phyloP scores from a whole-genome alignment of 352 stramenopile species.

The Globisporangium sylvaticum region DNA sequence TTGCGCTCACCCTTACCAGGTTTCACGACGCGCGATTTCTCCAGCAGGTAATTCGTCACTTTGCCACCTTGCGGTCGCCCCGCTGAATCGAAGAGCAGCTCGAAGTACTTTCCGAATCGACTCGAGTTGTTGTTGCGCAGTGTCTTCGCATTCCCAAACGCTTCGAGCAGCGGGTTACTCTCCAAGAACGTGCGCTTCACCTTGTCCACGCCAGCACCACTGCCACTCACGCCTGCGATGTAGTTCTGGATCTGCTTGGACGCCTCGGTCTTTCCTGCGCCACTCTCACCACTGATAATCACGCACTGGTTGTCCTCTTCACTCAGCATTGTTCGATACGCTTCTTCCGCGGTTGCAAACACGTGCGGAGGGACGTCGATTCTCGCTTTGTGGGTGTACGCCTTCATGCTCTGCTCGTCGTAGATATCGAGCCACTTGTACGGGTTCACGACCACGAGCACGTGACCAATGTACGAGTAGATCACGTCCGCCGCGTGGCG shows the following conservation, averaged over 20 bases:
- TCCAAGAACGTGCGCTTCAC: slow-evolving; percentile 91
- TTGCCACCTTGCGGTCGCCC: slow-evolving; percentile 78
- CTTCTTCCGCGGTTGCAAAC: slow-evolving; percentile 83
- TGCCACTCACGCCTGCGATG: slow-evolving; percentile 78
- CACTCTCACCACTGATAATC: slow-evolving; percentile 86
- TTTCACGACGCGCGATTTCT: slow-evolving; percentile 89
- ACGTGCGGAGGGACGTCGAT: slow-evolving; percentile 86
- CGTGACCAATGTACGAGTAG: slow-evolving; percentile 87
- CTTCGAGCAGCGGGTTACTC: slow-evolving; percentile 94
- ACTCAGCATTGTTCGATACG: slow-evolving; percentile 85
- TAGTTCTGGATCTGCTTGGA: slow-evolving; percentile 91
- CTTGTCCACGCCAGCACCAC: slow-evolving; percentile 77
- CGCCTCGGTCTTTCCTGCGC: slow-evolving; percentile 84
- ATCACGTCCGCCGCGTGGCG: slow-evolving; percentile 83
- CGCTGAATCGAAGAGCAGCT: slow-evolving; percentile 90
- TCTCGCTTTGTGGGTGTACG: slow-evolving; percentile 82
- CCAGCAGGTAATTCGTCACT: slow-evolving; percentile 91
- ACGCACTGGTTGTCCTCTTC: slow-evolving; percentile 90
- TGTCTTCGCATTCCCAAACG: slow-evolving; percentile 96
- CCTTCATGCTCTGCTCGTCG: slow-evolving; percentile 70
- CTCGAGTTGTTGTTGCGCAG: slow-evolving; percentile 94
- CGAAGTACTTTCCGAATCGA: slow-evolving; percentile 95
- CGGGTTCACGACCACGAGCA: slow-evolving; percentile 85
- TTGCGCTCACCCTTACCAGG: slow-evolving; percentile 88
- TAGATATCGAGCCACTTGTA: slow-evolving; percentile 92